These are phyloP conservation scores for Carnegiea gigantea DNA, from an alignment of 179 eudicot species.

Conservation along the genomic window DNA sequence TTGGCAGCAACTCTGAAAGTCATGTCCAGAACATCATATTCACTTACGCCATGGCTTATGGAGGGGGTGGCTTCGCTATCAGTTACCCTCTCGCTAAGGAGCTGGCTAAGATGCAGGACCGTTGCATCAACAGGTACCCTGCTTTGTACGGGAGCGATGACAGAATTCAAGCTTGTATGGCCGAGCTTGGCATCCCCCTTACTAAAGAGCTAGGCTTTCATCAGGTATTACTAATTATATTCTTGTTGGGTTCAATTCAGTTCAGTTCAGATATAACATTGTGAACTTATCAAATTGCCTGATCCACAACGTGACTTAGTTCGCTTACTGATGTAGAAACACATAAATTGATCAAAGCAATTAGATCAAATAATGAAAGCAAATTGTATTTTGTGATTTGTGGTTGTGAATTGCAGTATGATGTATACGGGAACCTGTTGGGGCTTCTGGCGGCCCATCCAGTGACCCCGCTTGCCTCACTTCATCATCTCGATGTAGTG, in stretches of 20 bases:
- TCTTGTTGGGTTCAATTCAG: not conserved
- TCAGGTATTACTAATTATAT: constrained; percentile 38
- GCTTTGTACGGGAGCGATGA: constrained; percentile 79
- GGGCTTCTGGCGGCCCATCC: constrained; percentile 81
- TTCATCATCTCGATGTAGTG: constrained; percentile 78
- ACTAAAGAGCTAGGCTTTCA: constrained; percentile 68
- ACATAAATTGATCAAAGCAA: no score
- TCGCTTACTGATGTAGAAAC: no score
- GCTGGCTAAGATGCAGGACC: constrained; percentile 66
- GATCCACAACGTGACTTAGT: no score
- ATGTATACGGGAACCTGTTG: constrained; percentile 63
- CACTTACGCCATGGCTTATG: constrained; percentile 70
- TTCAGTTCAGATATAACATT: no score
- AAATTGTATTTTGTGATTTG: not conserved
- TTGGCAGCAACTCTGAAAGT: constrained; percentile 66
- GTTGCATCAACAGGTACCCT: constrained; percentile 65
- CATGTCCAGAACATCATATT: constrained; percentile 69
- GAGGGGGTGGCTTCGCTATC: constrained; percentile 81
- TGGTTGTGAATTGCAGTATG: constrained; percentile 48
- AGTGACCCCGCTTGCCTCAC: constrained; percentile 66
- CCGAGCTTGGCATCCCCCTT: constrained; percentile 72
- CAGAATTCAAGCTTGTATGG: constrained; percentile 79
- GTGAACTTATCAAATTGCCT: no score
- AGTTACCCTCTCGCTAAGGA: constrained; percentile 67
- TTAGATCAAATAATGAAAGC: no score